These are phyloP conservation scores for Diplodia corticola DNA, from an alignment of 2,329 filamentous ascomycete genomes.

Conservation along the genomic window DNA sequence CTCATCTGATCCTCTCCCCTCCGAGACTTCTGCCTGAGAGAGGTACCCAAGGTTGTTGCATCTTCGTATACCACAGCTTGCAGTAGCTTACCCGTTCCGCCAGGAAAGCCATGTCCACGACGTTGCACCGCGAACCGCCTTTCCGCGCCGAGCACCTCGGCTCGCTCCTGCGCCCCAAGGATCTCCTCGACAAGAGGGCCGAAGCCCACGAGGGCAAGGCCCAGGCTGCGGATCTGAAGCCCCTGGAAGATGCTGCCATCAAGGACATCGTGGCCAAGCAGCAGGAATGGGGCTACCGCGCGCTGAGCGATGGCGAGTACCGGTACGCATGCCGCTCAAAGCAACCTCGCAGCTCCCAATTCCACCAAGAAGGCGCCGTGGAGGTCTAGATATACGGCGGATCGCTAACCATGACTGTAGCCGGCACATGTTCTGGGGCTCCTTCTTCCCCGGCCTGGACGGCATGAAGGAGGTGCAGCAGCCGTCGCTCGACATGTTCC, in stretches of 20 bases:
- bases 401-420: constrained; percentile 22
- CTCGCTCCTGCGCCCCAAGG: constrained; percentile 64
- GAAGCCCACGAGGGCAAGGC: constrained; percentile 55
- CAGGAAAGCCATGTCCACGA: constrained; percentile 2
- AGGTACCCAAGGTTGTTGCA: neutral
- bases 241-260: constrained; percentile 65
- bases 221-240: constrained; percentile 56
- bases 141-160: constrained; percentile 72
- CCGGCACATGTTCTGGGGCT: constrained; percentile 54
- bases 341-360: too few relatives aligned
- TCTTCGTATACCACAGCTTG: neutral
- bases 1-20: neutral
- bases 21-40: neutral
- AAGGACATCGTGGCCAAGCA: constrained; percentile 64
- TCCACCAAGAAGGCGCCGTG: neutral
- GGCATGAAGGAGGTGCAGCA: constrained; percentile 54
- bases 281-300: constrained; percentile 59
- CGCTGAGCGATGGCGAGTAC: constrained; percentile 69
- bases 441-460: constrained; percentile 53
- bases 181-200: constrained; percentile 59
- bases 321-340: constrained; percentile 27
- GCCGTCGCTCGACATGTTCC: constrained; percentile 53
- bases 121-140: constrained; percentile 50
- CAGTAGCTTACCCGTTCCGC: constrained; percentile 3
- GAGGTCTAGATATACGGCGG: neutral